phyloP scores from a whole-genome alignment of 2,329 filamentous ascomycete species.

The Trichoderma sp. region DNA sequence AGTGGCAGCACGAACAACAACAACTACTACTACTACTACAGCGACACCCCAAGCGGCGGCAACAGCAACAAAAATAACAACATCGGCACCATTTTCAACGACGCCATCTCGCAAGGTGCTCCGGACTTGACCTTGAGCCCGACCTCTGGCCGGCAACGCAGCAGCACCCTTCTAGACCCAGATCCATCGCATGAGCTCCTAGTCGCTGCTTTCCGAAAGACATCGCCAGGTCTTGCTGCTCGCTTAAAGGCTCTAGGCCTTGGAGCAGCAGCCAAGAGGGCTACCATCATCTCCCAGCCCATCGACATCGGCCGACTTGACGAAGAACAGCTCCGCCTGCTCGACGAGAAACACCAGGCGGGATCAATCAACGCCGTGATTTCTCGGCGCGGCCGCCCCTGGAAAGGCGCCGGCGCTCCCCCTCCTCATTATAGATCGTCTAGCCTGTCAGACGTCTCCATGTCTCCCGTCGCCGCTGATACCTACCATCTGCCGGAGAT shows the following conservation, averaged over 20 bases:
- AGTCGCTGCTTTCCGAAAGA: conserved; percentile 48
- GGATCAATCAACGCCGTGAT: conserved; percentile 49
- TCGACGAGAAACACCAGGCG: conserved; percentile 65
- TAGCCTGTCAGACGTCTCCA: conserved; percentile 26
- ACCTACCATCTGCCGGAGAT: conserved; percentile 50
- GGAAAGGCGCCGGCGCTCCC: conserved; percentile 60
- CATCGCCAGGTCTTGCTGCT: conserved; percentile 62
- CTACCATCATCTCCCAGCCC: conserved; percentile 30
- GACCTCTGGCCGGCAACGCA: conserved; percentile 6
- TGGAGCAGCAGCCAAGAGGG: conserved; percentile 40
- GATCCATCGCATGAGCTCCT: conserved; percentile 28
- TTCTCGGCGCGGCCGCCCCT: conserved; percentile 65
- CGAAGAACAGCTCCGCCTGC: conserved; percentile 64
- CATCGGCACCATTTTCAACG: conserved; percentile 5
- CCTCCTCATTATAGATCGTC: conserved; percentile 21
- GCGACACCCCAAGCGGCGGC: not conserved
- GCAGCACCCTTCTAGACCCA: conserved; percentile 6
- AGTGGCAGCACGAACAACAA: not conserved
- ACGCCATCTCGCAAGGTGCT: not conserved
- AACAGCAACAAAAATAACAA: conserved; percentile 20
- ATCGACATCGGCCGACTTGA: conserved; percentile 63
- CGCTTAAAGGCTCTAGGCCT: conserved; percentile 64
- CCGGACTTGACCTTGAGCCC: not conserved
- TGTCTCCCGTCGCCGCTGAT: conserved; percentile 30
- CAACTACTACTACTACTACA: not conserved